Evolutionary conservation across 257 asterid genomes (phyloP), one percentile per base, ranked within the genome.

Genomic region (Plectranthus barbatus): DNA sequence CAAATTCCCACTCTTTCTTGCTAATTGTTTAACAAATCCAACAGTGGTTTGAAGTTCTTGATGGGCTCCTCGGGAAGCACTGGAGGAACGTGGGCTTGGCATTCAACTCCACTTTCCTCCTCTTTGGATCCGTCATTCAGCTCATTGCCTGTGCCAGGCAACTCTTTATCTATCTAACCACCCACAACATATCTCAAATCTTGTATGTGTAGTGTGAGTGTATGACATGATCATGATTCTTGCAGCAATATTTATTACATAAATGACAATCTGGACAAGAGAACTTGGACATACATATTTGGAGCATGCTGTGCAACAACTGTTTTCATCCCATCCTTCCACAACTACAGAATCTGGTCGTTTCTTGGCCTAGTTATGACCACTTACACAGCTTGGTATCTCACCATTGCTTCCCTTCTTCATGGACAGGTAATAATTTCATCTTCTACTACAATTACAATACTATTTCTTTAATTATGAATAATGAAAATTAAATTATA

Each of bases 31-130:
- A 18, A 7, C 49, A 29, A 9, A 9, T 21, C 0, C 6, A 17
- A 10, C 61, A 90, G 97, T 90, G 97, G 97, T 90, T 90, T 67
- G 97, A 90, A 86, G 97, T 90, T 73, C 94, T 90, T 81, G 97
- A 90, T 57, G 97, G 97, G 59, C 82, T 90, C 0, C 90, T 90
- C 0, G 97, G 97, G 24, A 86, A 86, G 61, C 86, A 86, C 60
- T 90, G 97, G 97, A 86, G 95, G 85, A 91, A 88, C 85, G 91
- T 88, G 81, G 98, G 98, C 9, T 82, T 91, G 85, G 96, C 88
- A 1, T 91, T 91, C 70, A 91, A 88, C 60, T 91, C 96, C 85
- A 91, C 98, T 8, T 91, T 91, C 64, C 97, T 90, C 73, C 77
- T 90, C 74, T 90, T 90, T 82, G 97, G 97, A 76, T 87, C 96